Evolutionary conservation across 2,329 filamentous ascomycete genomes (phyloP), one percentile per base, ranked within the genome.

Genomic region (Tolypocladium pustulatum): DNA sequence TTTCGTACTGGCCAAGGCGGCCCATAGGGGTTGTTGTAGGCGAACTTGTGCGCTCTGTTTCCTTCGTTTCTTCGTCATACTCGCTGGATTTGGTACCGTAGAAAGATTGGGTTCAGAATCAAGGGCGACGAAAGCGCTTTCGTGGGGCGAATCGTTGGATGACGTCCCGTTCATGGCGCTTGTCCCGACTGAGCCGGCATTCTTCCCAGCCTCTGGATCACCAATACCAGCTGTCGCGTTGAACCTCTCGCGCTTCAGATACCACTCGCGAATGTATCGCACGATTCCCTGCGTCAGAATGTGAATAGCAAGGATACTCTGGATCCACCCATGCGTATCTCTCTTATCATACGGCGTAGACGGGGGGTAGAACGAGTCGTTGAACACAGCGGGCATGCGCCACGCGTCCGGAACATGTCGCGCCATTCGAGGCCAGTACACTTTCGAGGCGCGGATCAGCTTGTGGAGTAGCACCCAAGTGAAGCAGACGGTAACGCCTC

Each of bases 1-100:
- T 80, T 97, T 97, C 69, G 92, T 96, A 75, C 91, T 96, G 56
- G 92, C 92, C 66, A 97, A 83, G 54, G 92, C 92, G 63, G 92
- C 91, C 92, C 92, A 97, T 64, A 97, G 83, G 55, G 92, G 92
- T 75, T 97, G 92, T 69, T 91, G 87, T 71, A 91, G 90, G 72
- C 92, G 83, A 65, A 96, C 91, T 73, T 94, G 90, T 60, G 91
- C 91, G 69, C 90, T 93, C 75, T 96, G 91, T 76, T 94, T 93
- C 75, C 89, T 85, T 76, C 90, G 88, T 76, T 91, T 94, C 75
- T 94, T 95, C 58, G 72, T 73, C 75, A 84, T 68, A 74, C 76
- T 76, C 67, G 62, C 61, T 6, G 69, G 65, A 38, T 65, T 68
- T 75, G 76, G 75, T 68, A 61, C 57, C 3, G 68, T 65, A 25